Base-by-base conservation (phyloP, 257 asterid species). In the Ocimum tenuiflorum region DNA sequence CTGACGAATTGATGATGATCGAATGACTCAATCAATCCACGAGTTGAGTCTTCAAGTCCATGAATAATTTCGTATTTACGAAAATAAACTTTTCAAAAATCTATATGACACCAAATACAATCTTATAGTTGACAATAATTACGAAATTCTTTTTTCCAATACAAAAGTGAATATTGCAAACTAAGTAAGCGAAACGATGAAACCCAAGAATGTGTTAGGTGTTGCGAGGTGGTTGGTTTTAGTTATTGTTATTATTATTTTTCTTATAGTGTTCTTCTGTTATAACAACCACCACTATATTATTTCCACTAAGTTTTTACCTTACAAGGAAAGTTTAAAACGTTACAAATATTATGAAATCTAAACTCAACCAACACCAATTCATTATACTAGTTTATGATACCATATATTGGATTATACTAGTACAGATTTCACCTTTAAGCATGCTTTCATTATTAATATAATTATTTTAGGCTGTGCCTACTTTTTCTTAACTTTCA, bases 241-340 rank as follows among this genome's bases (percentile, higher is more conserved):
- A 4, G 18, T 23, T 39, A 42, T 48, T 14, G 20, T 35, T 45
- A 7, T 29, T 24, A 31, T 31, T 31, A 31, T 31, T 31, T 9
- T 60, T 41, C 38, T 6, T 6, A 3, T 58, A 11, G 14, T 38
- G 19, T 48, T 4, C 8, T 68, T 68, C 67, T 31, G 83, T 50
- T 67, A 46, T 57, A 75, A 57, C 83, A 41, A 78, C 79, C 78
- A 57, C 48, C 80, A 74, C 70, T 58, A 50, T 13, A 36, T 41
- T 38, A 17, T 53, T 38, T 20, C 43, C 56, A 48, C 63, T 69
- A 53, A 41, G 12, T 36, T 46, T 58, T 70, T 56, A 67, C 57
- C 83, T 74, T 67, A 67, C 61, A 67, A 70, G 70, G 63, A 62
- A 74, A 70, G 79, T 60, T 51, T 45, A 31, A 52, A 70, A 52